A percentile compares a stretch with the other conserved stretches of the same genome.
Conservation (phyloP, 2,329 filamentous ascomycete genomes). For the Clarireedia paspali region DNA sequence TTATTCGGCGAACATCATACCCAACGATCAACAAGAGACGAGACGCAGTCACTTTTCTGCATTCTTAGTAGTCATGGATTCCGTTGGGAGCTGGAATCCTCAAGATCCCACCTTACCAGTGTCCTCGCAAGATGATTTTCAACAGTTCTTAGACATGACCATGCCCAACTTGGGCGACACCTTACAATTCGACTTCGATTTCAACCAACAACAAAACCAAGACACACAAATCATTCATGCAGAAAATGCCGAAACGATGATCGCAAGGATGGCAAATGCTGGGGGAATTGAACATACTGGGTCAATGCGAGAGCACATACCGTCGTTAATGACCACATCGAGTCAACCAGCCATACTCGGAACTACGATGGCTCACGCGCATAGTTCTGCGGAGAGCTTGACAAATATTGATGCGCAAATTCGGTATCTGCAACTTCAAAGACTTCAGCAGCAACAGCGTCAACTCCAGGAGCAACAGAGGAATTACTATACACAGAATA, state of each 20-base stretch:
- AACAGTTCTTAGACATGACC: constrained; percentile 56
- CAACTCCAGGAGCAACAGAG: constrained; percentile 40
- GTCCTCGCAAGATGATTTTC: constrained; percentile 51
- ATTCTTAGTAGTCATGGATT: constrained; percentile 25
- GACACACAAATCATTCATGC: constrained; percentile 24
- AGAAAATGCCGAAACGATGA: constrained; percentile 34
- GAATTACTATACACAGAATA: constrained; percentile 47
- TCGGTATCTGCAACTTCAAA: constrained; percentile 57
- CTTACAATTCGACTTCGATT: constrained; percentile 55
- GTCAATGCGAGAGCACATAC: constrained; percentile 38
- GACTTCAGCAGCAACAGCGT: constrained; percentile 46
- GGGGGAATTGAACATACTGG: constrained; percentile 26
- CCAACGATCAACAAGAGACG: not conserved
- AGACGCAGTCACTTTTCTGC: not conserved
- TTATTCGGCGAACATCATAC: not conserved
- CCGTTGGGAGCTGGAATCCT: constrained; percentile 40
- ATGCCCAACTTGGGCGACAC: constrained; percentile 45
- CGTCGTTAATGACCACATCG: constrained; percentile 38
- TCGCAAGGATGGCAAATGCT: constrained; percentile 37
- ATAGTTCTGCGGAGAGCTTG: constrained; percentile 44
- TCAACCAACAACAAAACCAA: constrained; percentile 31
- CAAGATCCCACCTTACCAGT: constrained; percentile 48
- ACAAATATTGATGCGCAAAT: constrained; percentile 58
- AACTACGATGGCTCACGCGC: constrained; percentile 32
- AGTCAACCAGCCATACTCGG: constrained; percentile 38